Evolutionary conservation across 768 basidiomycete genomes (phyloP).

Genomic region (Leccinum uliginosum): DNA sequence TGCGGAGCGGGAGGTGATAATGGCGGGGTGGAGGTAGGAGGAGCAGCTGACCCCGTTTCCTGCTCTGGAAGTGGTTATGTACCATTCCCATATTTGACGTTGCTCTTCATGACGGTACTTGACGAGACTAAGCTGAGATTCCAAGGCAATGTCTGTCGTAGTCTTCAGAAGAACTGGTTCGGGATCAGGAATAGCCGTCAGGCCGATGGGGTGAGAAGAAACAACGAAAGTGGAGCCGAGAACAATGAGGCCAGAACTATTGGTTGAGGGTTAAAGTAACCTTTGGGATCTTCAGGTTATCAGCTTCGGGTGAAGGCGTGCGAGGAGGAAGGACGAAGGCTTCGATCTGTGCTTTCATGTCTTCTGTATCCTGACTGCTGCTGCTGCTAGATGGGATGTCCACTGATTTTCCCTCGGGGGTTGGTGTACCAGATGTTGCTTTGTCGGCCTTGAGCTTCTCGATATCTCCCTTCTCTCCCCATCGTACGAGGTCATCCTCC

Average conservation of each 20-base stretch:
- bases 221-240: slow-evolving; percentile 29
- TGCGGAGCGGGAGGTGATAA: slow-evolving; percentile 24
- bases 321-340: slow-evolving; percentile 36
- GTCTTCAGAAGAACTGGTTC: slow-evolving; percentile 51
- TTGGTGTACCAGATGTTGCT: slow-evolving; percentile 26
- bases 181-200: slow-evolving; percentile 31
- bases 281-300: slow-evolving; percentile 30
- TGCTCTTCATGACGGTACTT: slow-evolving; percentile 85
- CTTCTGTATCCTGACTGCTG: slow-evolving; percentile 35
- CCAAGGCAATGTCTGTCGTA: slow-evolving; percentile 62
- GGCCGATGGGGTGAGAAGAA: slow-evolving; percentile 28
- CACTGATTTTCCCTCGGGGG: slow-evolving; percentile 22
- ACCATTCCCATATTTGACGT: slow-evolving; percentile 93
- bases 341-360: slow-evolving; percentile 69
- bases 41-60: slow-evolving; percentile 14
- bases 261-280: slow-evolving; percentile 42
- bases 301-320: slow-evolving; percentile 37
- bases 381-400: slow-evolving; percentile 3
- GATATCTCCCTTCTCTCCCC: slow-evolving; percentile 57
- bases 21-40: slow-evolving; percentile 21
- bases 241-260: slow-evolving; percentile 25
- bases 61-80: slow-evolving; percentile 38
- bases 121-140: slow-evolving; percentile 65
- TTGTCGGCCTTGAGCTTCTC: slow-evolving; percentile 15
- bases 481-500: slow-evolving; percentile 83